Evolutionary conservation across 1,139 yeast species (phyloP), one percentile per base, ranked within the genome.

Genomic region (Geotrichum histeridarum): DNA sequence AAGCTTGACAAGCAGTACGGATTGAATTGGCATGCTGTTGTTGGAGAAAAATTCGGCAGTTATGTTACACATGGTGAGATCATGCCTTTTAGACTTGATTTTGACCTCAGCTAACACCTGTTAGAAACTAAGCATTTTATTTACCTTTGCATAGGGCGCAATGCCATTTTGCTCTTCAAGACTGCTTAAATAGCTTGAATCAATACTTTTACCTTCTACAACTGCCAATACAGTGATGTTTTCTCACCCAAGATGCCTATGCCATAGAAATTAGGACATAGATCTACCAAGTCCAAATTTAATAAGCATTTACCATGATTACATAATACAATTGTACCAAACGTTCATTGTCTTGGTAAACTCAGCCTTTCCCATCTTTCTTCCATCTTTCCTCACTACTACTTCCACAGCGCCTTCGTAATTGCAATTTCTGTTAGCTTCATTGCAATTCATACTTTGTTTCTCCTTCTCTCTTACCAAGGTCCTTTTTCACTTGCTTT

Each of bases 11-110:
- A 74, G 43, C 68, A 71, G 56, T 85, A 78, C 63, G 96, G 96
- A 0, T 81, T 86, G 46, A 83, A 95, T 27, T 93, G 99, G 99
- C 98, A 93, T 69, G 94, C 90, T 33, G 82, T 93, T 57, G 97
- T 90, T 52, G 99, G 99, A 33, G 83, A 84, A 69, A 86, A 86
- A 65, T 93, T 93, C 71, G 98, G 98, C 4, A 83, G 94, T 53
- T 90, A 86, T 67, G 96, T 94, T 30, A 88, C 98, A 17, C 99
- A 94, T 67, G 91, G 78, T 64, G 70, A 33, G 65, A 12, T 9
- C 5, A 11, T n/a, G 5, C 2, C 12, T 31, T 9, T 30, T 4
- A 30, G 11, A 18, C 8, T 7, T n/a, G 17, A 11, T 12, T n/a
- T n/a, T 8, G 14, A 8, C n/a, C 30, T 12, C 45, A 12, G 4